Base-by-base conservation (phyloP, 306 rosid genomes). In the Acacia confusa region DNA sequence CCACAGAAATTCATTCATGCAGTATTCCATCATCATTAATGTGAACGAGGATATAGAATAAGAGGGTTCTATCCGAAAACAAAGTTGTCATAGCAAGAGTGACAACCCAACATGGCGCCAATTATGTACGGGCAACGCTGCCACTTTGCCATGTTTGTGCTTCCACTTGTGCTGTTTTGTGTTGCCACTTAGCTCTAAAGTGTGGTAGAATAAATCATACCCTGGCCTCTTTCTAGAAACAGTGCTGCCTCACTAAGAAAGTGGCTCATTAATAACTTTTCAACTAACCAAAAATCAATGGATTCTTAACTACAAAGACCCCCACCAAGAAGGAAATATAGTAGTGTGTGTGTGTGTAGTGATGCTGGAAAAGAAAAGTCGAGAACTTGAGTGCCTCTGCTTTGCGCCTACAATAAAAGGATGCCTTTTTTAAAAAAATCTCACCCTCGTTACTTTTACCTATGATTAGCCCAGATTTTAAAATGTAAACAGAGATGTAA, bases 101-200 rank as follows among this genome's bases (percentile, higher is more conserved):
- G 82, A 87, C 77, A 30, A 43, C 25, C 80, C 71, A 81, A 64
- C 82, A 75, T 84, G 79, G 89, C 82, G 86, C 61, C 86, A 84
- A 84, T 82, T 78, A 78, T 61, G 83, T 80, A 58, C 14, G 60
- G 53, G 86, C 80, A 78, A 64, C 79, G 53, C 83, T 74, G 74
- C 45, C 78, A 78, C 48, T 81, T 36, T 79, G 79, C 81, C 81
- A 50, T 70, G 22, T 65, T 40, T 68, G 57, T 17, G 17, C 34
- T 70, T 74, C 85, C 87, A 84, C 84, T 82, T 84, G 43, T 71
- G 71, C 36, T 43, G 15, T 70, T 78, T 64, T 76, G 41, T 24
- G 82, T 87, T 76, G 86, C 78, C 43, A 69, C 86, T 78, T 84
- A 53, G 40, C 61, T 55, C 32, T 52, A 81, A 84, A 78, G 85